These are phyloP conservation scores for Hypoxylon subgilvum DNA, from an alignment of 495 filamentous ascomycete species.

Conservation along the genomic window DNA sequence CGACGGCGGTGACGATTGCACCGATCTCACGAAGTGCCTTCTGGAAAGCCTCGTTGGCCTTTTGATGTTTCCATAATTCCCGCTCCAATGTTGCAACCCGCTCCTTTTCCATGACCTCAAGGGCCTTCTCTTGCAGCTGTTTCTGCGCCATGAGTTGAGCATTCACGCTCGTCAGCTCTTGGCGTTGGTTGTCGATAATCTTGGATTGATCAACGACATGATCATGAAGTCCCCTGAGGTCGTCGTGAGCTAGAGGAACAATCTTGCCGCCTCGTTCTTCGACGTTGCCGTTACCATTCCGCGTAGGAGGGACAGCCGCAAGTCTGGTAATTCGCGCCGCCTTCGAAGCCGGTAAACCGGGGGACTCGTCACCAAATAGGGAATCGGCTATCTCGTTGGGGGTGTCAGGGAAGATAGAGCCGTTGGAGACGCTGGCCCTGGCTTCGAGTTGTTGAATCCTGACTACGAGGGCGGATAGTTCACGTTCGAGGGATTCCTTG, in stretches of 20 bases:
- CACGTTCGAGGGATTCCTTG: conserved; percentile 72
- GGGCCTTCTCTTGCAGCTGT: conserved; percentile 65
- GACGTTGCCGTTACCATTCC: conserved; percentile 42
- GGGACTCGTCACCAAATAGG: conserved; percentile 57
- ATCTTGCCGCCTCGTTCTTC: conserved; percentile 39
- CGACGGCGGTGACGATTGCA: conserved; percentile 93
- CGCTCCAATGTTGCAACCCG: conserved; percentile 72
- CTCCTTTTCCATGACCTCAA: conserved; percentile 60
- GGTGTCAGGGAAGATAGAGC: conserved; percentile 65
- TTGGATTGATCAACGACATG: conserved; percentile 81
- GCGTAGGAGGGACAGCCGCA: conserved; percentile 32
- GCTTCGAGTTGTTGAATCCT: conserved; percentile 73
- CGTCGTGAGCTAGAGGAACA: conserved; percentile 65
- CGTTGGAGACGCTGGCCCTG: conserved; percentile 62
- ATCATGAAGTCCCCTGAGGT: conserved; percentile 72
- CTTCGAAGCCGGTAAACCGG: conserved; percentile 16
- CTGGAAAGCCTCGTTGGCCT: conserved; percentile 98
- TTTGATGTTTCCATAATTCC: conserved; percentile 93
- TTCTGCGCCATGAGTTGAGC: conserved; percentile 71
- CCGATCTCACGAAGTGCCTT: conserved; percentile 97
- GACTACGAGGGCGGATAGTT: conserved; percentile 70
- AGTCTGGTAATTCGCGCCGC: conserved; percentile 31
- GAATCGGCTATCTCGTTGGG: conserved; percentile 62
- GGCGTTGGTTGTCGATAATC: conserved; percentile 74
- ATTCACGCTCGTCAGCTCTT: conserved; percentile 72